Conservation (phyloP, 2,329 filamentous ascomycete species). For the Colletotrichum simmondsii region DNA sequence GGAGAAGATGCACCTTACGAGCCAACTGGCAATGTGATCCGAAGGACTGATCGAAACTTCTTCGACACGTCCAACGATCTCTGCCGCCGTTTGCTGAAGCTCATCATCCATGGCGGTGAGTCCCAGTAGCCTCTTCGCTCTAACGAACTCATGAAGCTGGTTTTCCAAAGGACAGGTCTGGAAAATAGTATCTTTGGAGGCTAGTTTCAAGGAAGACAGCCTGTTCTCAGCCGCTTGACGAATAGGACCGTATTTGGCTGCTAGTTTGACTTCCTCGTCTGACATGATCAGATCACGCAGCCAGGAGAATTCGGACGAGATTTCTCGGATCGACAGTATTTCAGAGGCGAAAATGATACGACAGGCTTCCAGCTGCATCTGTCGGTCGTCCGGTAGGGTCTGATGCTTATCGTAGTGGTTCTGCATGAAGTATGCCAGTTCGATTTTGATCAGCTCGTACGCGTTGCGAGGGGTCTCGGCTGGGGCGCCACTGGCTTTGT, state of each 20-base stretch:
- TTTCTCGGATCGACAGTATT: slow-evolving; percentile 52
- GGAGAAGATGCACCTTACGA: slow-evolving; percentile 61
- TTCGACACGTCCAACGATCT: slow-evolving; percentile 67
- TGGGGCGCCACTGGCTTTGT: slow-evolving; percentile 56
- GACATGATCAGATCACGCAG: slow-evolving; percentile 69
- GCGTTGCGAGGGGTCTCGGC: slow-evolving; percentile 63
- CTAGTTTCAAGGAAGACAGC: slow-evolving; percentile 62
- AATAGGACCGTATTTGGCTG: slow-evolving; percentile 61
- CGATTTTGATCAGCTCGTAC: slow-evolving; percentile 71
- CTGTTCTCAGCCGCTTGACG: slow-evolving; percentile 58
- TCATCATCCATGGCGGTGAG: slow-evolving; percentile 69
- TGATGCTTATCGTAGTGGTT: slow-evolving; percentile 56
- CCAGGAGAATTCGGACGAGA: slow-evolving; percentile 59
- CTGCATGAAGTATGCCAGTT: slow-evolving; percentile 63
- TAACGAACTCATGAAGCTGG: slow-evolving; percentile 65
- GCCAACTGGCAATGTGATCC: slow-evolving; percentile 64
- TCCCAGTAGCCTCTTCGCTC: slow-evolving; percentile 62
- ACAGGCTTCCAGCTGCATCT: slow-evolving; percentile 68
- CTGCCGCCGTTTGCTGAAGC: slow-evolving; percentile 68
- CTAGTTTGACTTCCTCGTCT: slow-evolving; percentile 52
- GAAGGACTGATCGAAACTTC: slow-evolving; percentile 60
- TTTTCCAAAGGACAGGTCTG: slow-evolving; percentile 66
- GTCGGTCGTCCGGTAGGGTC: slow-evolving; percentile 57
- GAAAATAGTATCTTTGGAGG: slow-evolving; percentile 68
- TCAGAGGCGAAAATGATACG: slow-evolving; percentile 68